Evolutionary conservation across 805 yeast species (phyloP).

Genomic region (Kluyveromyces nonfermentans): DNA sequence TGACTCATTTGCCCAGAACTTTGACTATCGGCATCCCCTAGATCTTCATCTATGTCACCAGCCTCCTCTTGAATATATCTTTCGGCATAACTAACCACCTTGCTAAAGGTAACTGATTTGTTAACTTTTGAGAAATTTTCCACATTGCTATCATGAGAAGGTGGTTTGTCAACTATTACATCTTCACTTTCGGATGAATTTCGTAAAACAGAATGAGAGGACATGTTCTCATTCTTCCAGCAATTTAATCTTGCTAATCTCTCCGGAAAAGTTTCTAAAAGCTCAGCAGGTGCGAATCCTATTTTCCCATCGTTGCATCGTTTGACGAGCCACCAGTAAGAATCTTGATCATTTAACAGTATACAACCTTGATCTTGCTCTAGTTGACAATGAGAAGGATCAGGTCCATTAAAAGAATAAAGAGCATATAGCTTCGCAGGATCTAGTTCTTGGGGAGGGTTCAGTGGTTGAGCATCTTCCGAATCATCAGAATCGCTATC

Average conservation of each 20-base stretch:
- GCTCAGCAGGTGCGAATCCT: slow-evolving; percentile 96
- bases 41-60: slow-evolving; percentile 19
- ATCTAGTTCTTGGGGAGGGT: slow-evolving; percentile 72
- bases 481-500: slow-evolving; percentile 21
- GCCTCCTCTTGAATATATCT: slow-evolving; percentile 17
- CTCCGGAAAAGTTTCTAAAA: slow-evolving; percentile 85
- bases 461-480: slow-evolving; percentile 36
- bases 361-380: slow-evolving; percentile 73
- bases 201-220: slow-evolving; percentile 11
- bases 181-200: slow-evolving; percentile 3
- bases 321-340: slow-evolving; percentile 93
- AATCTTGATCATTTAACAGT: slow-evolving; percentile 77
- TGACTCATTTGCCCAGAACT: background rate
- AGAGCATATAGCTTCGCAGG: slow-evolving; percentile 80
- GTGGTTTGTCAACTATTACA: slow-evolving; percentile 5
- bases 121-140: slow-evolving; percentile 13
- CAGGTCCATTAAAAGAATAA: slow-evolving; percentile 84
- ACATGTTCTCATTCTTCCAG: slow-evolving; percentile 72
- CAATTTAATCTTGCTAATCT: slow-evolving; percentile 86
- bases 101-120: slow-evolving; percentile 29
- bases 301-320: slow-evolving; percentile 51
- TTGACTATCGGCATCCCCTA: slow-evolving; percentile 15
- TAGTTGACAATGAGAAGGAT: slow-evolving; percentile 81
- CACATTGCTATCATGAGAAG: slow-evolving; percentile 3
- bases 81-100: slow-evolving; percentile 27